Conservation (phyloP, 2,329 filamentous ascomycete genomes). For the Graphium sp. region DNA sequence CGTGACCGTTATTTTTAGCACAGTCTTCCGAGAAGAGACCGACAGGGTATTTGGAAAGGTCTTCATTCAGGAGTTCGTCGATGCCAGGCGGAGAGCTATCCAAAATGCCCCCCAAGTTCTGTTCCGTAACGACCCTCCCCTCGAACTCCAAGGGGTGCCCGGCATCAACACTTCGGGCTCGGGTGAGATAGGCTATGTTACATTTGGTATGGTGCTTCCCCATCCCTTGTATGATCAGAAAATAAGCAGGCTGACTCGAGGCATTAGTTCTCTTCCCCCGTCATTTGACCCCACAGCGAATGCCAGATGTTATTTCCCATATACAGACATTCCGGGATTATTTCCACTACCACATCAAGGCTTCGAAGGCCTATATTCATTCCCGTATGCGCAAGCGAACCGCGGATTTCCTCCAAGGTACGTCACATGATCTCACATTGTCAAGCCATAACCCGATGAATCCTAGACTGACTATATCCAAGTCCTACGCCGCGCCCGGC, state of each 20-base stretch:
- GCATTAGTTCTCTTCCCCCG: constrained; percentile 76
- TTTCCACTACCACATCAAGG: constrained; percentile 99
- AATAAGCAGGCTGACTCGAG: no score
- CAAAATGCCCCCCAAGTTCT: constrained; percentile 97
- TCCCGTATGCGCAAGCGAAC: constrained; percentile 95
- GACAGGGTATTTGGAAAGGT: constrained; percentile 96
- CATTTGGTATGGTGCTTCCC: constrained; percentile 56
- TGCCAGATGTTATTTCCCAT: constrained; percentile 92
- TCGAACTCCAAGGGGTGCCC: constrained; percentile 76
- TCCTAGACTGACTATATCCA: constrained; percentile 12
- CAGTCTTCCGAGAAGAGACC: constrained; percentile 93
- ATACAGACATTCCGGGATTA: constrained; percentile 99
- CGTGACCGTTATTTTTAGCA: constrained; percentile 98
- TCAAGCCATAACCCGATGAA: neutral
- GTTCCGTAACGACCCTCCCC: constrained; percentile 83
- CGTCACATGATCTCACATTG: constrained; percentile 11
- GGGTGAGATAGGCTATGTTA: constrained; percentile 91
- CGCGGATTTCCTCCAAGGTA: constrained; percentile 94
- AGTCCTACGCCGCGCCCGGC: constrained; percentile 92
- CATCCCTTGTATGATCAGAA: no score
- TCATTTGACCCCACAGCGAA: constrained; percentile 77
- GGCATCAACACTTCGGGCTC: constrained; percentile 63
- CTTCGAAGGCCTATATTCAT: constrained; percentile 98
- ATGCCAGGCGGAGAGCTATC: constrained; percentile 83
- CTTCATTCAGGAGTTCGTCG: constrained; percentile 96